Evolutionary conservation across 768 basidiomycete genomes (phyloP), one percentile per base, ranked within the genome.

Genomic region (Termitomyces sp.): DNA sequence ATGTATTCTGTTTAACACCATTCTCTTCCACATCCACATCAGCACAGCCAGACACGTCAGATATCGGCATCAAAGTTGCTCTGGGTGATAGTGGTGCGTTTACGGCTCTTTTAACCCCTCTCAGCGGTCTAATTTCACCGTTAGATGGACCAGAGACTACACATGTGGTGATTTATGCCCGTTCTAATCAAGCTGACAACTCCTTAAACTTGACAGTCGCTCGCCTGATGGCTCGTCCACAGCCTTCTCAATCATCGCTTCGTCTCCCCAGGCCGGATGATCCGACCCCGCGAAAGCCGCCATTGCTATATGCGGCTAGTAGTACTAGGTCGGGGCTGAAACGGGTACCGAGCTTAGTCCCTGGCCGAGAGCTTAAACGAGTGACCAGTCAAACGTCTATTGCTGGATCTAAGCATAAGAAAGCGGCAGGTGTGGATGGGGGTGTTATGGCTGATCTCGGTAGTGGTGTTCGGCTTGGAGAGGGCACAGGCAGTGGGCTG

Each of bases 201-300:
- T 71, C 37, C 0, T 69, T 89, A 25, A 73, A 76, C 36, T 75
- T 89, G 51, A 67, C 76, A 17, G 88, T 88, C 7, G 87, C 84
- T 0, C 83, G 86, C 45, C 79, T 90, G 61, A 76, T 79, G 76
- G 45, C 69, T 81, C 66, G 68, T 71, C 15, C 50, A 20, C 67
- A 65, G 25, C 77, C 76, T 1, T 14, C 57, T 7, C 63, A 71
- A 38, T 70, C 79, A 10, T 67, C 66, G 2, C 62, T 68, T 6
- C 76, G 82, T 6, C 69, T 76, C 0, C 87, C 87, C 4, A 79
- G 91, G 40, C 91, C 91, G 0, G 91, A 92, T 63, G 91, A 92
- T 62, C 91, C 89, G 0, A 90, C 86, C 5, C 91, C 91, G 8
- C 87, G 91, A 17, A 77, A 80, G 34, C 89, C 89, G 0, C 87